Base-by-base conservation (phyloP, 371 early-diverging fungal species). In the Mortierella sp. region DNA sequence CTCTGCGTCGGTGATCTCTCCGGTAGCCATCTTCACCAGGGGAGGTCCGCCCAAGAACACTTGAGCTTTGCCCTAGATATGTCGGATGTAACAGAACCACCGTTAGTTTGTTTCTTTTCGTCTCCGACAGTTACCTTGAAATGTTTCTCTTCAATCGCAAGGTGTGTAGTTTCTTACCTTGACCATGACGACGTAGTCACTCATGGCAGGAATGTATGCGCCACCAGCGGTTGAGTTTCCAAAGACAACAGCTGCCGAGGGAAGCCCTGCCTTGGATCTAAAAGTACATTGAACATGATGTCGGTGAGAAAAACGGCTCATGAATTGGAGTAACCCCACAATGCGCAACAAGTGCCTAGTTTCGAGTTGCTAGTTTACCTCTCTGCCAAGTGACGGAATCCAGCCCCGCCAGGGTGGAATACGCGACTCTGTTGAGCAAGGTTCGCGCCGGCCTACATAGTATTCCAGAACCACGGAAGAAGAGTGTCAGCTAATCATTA, bases 171-270 rank as follows among this genome's bases (percentile, higher is more conserved):
- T 24, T 12, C 41, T 71, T 85, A 90, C 92, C 89, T 95, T 94
- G 75, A 95, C 93, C 93, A 95, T 92, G 71, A 95, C 93, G 11
- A 91, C 90, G 87, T 94, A 95, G 80, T 95, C 95, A 72, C 93
- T 92, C 94, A 95, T 93, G 65, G 93, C 94, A 46, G 95, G 94
- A 54, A 91, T 89, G 76, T 95, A 95, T 11, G 95, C 95, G 51
- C 95, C 95, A 44, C 95, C 95, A 7, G 95, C 95, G 4, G 95
- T 95, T n/a, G 95, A 92, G 56, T 91, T 94, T 51, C 95, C 95
- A 88, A 95, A 94, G 10, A 95, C 95, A 18, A 95, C 91, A 68
- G 92, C 91, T 70, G 90, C 93, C 0, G 94, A 92, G 7, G 95
- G 95, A 18, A 95, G 87, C 56, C 91, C 92, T 11, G 90, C 89